Evolutionary conservation across 2,329 filamentous ascomycete species (phyloP).

Genomic region (Fonsecaea multimorphosa): DNA sequence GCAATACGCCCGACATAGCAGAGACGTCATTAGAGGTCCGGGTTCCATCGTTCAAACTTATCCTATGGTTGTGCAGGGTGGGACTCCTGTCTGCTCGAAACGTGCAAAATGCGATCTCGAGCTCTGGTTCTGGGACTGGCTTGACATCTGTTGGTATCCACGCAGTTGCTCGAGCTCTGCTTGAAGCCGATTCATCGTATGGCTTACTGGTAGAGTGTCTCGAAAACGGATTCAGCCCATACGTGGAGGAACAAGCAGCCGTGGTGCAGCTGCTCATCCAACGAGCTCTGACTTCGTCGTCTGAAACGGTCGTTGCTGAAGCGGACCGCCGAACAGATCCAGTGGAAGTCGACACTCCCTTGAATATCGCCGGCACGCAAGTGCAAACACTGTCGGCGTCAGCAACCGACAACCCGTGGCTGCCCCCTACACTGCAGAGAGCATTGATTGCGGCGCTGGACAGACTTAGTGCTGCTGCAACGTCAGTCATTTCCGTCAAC

Average conservation of each 20-base stretch:
- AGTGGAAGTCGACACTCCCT: constrained; percentile 15
- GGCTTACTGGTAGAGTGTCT: constrained; percentile 48
- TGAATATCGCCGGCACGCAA: constrained; percentile 31
- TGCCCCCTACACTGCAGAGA: constrained; percentile 25
- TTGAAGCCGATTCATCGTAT: constrained; percentile 48
- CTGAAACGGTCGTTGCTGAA: constrained; percentile 27
- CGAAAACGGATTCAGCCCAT: constrained; percentile 45
- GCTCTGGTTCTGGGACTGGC: constrained; percentile 42
- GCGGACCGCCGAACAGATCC: neutral
- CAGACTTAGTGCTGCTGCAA: constrained; percentile 25
- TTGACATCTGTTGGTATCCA: neutral
- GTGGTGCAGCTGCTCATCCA: constrained; percentile 49
- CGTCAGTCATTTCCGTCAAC: constrained; percentile 25
- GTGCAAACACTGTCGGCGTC: constrained; percentile 20
- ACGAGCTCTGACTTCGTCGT: constrained; percentile 46
- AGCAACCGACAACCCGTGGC: constrained; percentile 22
- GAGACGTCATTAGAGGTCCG: constrained; percentile 39
- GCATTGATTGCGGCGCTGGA: constrained; percentile 30
- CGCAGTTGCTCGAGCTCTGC: constrained; percentile 47
- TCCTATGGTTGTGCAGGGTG: constrained; percentile 50
- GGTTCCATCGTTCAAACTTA: constrained; percentile 44
- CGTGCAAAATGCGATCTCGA: constrained; percentile 50
- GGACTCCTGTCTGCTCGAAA: constrained; percentile 49
- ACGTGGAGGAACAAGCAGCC: constrained; percentile 49
- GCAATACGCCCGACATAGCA: constrained; percentile 36